These are phyloP conservation scores for Solanum paucissectum DNA, from an alignment of 257 asterid species.

Conservation along the genomic window DNA sequence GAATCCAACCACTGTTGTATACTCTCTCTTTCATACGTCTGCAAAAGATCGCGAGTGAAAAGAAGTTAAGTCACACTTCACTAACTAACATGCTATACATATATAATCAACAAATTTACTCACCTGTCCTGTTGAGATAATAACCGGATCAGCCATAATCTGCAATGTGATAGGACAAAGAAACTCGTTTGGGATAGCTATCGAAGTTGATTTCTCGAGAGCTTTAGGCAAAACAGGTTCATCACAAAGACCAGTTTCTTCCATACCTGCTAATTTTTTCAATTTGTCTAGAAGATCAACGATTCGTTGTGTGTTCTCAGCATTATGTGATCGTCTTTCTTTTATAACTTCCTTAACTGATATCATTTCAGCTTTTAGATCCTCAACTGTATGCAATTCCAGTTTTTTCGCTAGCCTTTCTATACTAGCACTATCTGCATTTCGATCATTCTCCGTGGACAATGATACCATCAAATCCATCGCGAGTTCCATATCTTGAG, in stretches of 20 bases:
- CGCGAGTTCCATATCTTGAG: conserved; percentile 85
- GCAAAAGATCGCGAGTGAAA: not conserved
- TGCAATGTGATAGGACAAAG: conserved; percentile 85
- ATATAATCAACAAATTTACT: not conserved
- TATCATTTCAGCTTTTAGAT: conserved; percentile 44
- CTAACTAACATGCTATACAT: not conserved
- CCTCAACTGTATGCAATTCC: conserved; percentile 42
- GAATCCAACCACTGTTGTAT: conserved; percentile 73
- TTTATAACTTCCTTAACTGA: conserved; percentile 40
- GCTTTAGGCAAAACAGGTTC: conserved; percentile 17
- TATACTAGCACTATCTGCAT: conserved; percentile 54
- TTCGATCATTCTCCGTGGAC: conserved; percentile 49
- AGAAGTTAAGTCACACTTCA: not conserved
- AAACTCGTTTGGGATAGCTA: conserved; percentile 58
- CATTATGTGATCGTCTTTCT: conserved; percentile 27
- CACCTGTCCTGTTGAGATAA: conserved; percentile 75
- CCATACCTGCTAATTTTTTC: conserved; percentile 45
- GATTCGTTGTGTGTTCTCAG: conserved; percentile 47
- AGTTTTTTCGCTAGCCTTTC: conserved; percentile 81
- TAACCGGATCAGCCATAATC: conserved; percentile 90
- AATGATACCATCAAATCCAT: conserved; percentile 84
- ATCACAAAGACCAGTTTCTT: conserved; percentile 12
- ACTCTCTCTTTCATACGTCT: conserved; percentile 86
- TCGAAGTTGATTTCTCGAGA: conserved; percentile 14
- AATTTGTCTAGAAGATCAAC: conserved; percentile 42